Conservation (phyloP, 2,329 filamentous ascomycete species). For the Penicillium sumatraense region DNA sequence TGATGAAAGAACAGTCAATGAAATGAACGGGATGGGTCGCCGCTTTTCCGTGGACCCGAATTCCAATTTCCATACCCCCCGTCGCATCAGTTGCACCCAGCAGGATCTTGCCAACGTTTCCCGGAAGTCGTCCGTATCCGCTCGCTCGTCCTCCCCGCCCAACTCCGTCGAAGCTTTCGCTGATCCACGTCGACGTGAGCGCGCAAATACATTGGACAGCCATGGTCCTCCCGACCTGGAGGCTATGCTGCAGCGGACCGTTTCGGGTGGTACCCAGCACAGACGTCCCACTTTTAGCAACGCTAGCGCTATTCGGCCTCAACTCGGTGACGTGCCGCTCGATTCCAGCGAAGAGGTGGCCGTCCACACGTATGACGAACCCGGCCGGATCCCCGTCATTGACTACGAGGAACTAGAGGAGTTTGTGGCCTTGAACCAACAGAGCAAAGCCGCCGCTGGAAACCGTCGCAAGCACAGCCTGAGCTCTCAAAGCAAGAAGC, state of each 20-base stretch:
- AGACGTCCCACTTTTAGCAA: slow-evolving; percentile 65
- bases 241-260: slow-evolving; percentile 68
- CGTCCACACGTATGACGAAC: slow-evolving; percentile 77
- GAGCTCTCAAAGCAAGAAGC: slow-evolving; percentile 56
- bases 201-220: slow-evolving; percentile 70
- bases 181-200: slow-evolving; percentile 81
- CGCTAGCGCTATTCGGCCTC: slow-evolving; percentile 60
- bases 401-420: slow-evolving; percentile 95
- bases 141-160: slow-evolving; percentile 80
- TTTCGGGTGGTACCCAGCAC: slow-evolving; percentile 70
- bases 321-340: slow-evolving; percentile 39
- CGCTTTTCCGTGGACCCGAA: slow-evolving; percentile 49
- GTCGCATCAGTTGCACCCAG: slow-evolving; percentile 40
- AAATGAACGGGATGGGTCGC: slow-evolving; percentile 39
- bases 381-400: slow-evolving; percentile 78
- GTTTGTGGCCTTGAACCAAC: slow-evolving; percentile 70
- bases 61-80: slow-evolving; percentile 38
- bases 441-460: slow-evolving; percentile 49
- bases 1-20: slow-evolving; percentile 61
- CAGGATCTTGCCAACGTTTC: slow-evolving; percentile 48
- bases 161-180: slow-evolving; percentile 99
- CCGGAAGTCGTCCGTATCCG: slow-evolving; percentile 56
- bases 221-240: slow-evolving; percentile 59
- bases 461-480: slow-evolving; percentile 49
- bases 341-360: slow-evolving; percentile 69